Evolutionary conservation across 163 green algal species (phyloP), one percentile per base, ranked within the genome.

Genomic region (Scenedesmus sp.): DNA sequence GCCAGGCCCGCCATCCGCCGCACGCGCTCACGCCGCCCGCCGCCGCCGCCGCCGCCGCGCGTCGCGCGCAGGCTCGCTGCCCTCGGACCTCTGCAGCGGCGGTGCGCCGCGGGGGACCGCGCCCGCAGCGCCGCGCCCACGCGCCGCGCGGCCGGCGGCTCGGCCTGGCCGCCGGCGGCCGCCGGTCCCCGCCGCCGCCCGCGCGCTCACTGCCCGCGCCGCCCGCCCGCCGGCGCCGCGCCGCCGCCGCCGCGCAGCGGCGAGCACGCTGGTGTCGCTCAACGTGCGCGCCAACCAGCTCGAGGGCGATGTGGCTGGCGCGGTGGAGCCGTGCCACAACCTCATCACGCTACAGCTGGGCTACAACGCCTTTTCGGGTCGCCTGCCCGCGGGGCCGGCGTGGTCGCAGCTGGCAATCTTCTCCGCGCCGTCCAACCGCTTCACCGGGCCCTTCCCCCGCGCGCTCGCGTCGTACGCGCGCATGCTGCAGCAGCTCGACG

Each of bases 261-360:
- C 28, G n/a, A 69, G 50, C 42, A 20, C 9, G 14, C 36, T 80
- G 14, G 13, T 73, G 1, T 47, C n/a, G 4, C 34, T 80, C 22
- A 73, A 63, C 50, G 24, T 80, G 22, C 50, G 60, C 9, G 1
- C 17, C n/a, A 80, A 60, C 48, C 6, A 20, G 4, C 36, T 80
- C n/a, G 20, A 47, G 42, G 73, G 73, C 36, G 33, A 44, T 3
- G 44, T 44, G 3, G 18, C 58, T n/a, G n/a, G 26, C 9, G 70
- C n/a, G 17, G 18, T 70, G 3, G 57, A 63, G 33, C 29, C 24
- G 5, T 80, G 73, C 42, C 28, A 14, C 50, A 54, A 56, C 17
- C 73, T 80, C 18, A 26, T 58, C 10, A 24, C 44, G 24, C 17
- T 80, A n/a, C 60, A 80, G 47, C 42, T 80, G 17, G 57, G 42